A percentile compares a stretch with the other conserved stretches of the same genome.
Evolutionary conservation across 2,329 filamentous ascomycete genomes (phyloP).

Genomic region (Phoma sp.): DNA sequence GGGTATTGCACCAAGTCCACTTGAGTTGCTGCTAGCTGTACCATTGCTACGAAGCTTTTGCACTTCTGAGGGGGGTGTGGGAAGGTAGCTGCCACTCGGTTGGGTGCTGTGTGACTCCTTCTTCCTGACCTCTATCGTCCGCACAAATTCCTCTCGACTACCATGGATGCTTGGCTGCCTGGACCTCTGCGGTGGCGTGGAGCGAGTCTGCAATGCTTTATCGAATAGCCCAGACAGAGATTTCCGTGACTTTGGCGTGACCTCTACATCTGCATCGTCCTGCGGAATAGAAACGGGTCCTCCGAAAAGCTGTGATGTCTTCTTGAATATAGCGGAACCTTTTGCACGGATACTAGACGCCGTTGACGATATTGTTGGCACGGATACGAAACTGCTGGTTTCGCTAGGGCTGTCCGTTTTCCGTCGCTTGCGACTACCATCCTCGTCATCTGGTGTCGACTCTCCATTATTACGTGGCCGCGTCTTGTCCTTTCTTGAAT

Average conservation of each 20-base stretch:
- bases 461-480: constrained; percentile 15
- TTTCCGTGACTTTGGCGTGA: constrained; percentile 9
- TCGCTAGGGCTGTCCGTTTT: constrained; percentile 22
- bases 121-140: constrained; percentile 19
- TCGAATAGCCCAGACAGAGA: constrained; percentile 22
- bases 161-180: constrained; percentile 19
- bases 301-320: constrained; percentile 18
- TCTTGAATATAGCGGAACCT: constrained; percentile 17
- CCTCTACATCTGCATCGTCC: constrained; percentile 18
- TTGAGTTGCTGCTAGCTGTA: constrained; percentile 13
- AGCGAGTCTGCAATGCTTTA: constrained; percentile 19
- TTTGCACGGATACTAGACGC: constrained; percentile 11
- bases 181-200: constrained; percentile 7
- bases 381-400: constrained; percentile 6
- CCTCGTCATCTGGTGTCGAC: constrained; percentile 14
- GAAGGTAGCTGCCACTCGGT: constrained; percentile 23
- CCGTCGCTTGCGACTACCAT: constrained; percentile 23
- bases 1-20: neutral
- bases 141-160: constrained; percentile 22
- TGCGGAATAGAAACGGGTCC: constrained; percentile 29
- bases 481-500: constrained; percentile 27
- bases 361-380: constrained; percentile 16
- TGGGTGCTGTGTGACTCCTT: constrained; percentile 7
- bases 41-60: constrained; percentile 21
- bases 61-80: constrained; percentile 31